A percentile compares a stretch with the other conserved stretches of the same genome.
These are phyloP conservation scores for Phialophora macrospora DNA, from an alignment of 2,329 filamentous ascomycete genomes.

Conservation along the genomic window DNA sequence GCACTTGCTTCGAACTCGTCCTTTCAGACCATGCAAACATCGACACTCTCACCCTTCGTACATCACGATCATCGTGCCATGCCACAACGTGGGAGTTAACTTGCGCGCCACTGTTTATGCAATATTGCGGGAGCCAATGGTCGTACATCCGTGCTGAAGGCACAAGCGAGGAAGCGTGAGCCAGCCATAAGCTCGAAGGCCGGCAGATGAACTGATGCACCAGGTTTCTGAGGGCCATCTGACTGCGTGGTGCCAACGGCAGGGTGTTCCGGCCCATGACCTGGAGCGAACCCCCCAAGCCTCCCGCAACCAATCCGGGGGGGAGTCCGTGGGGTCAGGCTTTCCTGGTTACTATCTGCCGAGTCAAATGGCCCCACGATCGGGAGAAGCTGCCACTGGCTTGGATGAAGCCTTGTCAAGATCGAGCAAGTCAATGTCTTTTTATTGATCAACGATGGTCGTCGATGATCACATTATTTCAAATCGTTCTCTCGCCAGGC, in stretches of 20 bases:
- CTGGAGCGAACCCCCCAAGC: neutral
- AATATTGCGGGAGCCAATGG: neutral
- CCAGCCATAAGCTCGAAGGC: neutral
- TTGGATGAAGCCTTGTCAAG: constrained; percentile 12
- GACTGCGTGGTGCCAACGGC: neutral
- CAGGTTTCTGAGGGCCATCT: neutral
- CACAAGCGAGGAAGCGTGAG: neutral
- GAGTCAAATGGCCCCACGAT: constrained; percentile 13
- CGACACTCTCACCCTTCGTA: neutral
- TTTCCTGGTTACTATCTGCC: constrained; percentile 19
- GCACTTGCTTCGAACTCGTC: neutral
- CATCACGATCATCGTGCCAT: neutral
- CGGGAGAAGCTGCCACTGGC: constrained; percentile 1
- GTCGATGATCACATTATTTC: neutral
- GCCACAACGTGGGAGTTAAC: neutral
- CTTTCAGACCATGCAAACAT: neutral
- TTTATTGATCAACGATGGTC: neutral
- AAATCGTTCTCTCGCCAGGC: neutral
- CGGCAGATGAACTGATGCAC: constrained; percentile 1
- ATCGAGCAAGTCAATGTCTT: constrained; percentile 3
- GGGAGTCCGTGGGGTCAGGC: constrained; percentile 12
- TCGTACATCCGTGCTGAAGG: constrained; percentile 2
- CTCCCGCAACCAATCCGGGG: neutral
- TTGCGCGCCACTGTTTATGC: neutral
- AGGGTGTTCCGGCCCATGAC: neutral